A percentile compares a stretch with the other conserved stretches of the same genome.
phyloP scores from a whole-genome alignment of 176 grass and related monocot genomes.

The Oryza brachyantha region DNA sequence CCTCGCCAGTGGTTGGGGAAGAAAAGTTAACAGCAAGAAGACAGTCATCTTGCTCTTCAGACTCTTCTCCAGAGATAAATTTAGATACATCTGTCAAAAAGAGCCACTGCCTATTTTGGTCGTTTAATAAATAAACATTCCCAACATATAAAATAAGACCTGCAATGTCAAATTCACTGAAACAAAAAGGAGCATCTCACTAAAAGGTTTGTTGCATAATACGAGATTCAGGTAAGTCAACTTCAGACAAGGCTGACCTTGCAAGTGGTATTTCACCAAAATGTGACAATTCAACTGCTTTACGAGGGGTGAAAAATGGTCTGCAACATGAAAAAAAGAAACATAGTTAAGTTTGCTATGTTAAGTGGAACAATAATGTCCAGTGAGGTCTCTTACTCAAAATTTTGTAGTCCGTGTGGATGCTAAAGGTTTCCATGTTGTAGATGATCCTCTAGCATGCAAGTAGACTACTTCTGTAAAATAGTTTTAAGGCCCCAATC shows the following conservation, averaged over 20 bases:
- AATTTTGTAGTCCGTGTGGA: conserved; percentile 52
- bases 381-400: conserved; percentile 61
- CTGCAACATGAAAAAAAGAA: conserved; percentile 44
- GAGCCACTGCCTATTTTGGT: conserved; percentile 86
- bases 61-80: conserved; percentile 32
- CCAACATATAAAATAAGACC: conserved; percentile 75
- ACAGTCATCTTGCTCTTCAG: conserved; percentile 52
- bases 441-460: conserved; percentile 79
- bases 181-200: conserved; percentile 32
- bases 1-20: conserved; percentile 43
- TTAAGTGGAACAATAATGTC: neutral
- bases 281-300: conserved; percentile 62
- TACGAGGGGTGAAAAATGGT: conserved; percentile 74
- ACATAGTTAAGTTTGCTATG: conserved; percentile 6
- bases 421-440: conserved; percentile 59
- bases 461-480: conserved; percentile 57
- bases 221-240: conserved; percentile 4
- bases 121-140: conserved; percentile 57
- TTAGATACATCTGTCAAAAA: conserved; percentile 78
- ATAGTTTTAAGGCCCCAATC: conserved; percentile 54
- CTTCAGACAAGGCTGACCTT: conserved; percentile 50
- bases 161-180: conserved; percentile 92
- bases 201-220: conserved; percentile 10
- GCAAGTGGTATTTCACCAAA: conserved; percentile 75
- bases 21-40: conserved; percentile 76